These are phyloP conservation scores for Chytriomyces sp. DNA, from an alignment of 192 early-diverging fungal species.

Conservation along the genomic window DNA sequence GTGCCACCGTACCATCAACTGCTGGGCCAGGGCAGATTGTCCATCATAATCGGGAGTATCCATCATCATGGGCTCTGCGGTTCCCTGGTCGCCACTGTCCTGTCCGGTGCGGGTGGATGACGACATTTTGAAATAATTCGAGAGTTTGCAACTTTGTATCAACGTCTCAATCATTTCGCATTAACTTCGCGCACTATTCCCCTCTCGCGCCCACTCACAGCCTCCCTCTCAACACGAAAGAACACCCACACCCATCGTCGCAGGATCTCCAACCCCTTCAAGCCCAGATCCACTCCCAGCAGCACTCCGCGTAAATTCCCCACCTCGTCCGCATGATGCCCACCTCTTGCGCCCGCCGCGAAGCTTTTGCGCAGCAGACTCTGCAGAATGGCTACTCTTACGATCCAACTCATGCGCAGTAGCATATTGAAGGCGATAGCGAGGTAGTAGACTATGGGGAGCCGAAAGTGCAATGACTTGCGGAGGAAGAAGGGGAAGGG, in stretches of 20 bases:
- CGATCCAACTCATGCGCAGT: constrained; percentile 83
- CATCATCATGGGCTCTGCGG: no score
- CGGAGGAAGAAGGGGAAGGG: constrained; percentile 58
- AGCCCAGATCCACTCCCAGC: constrained; percentile 70
- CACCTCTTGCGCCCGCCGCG: not conserved
- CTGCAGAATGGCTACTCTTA: constrained; percentile 59
- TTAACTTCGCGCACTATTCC: constrained; percentile 23
- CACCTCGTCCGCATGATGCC: constrained; percentile 35
- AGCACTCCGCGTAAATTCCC: constrained; percentile 61
- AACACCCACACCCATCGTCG: constrained; percentile 95
- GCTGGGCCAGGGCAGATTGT: no score
- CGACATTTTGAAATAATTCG: no score
- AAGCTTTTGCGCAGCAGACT: constrained; percentile 29
- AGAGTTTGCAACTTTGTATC: not conserved
- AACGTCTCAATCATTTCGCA: not conserved
- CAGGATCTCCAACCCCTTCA: constrained; percentile 81
- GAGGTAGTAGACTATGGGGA: constrained; percentile 67
- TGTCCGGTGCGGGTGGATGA: no score
- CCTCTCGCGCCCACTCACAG: constrained; percentile 43
- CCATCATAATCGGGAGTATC: no score
- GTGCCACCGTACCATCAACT: no score
- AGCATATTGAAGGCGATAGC: constrained; percentile 81
- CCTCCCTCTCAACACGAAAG: constrained; percentile 85
- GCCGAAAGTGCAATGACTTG: constrained; percentile 65
- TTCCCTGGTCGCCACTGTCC: no score